Base-by-base conservation (phyloP, 2,329 filamentous ascomycete genomes). In the Coleophoma crateriformis region DNA sequence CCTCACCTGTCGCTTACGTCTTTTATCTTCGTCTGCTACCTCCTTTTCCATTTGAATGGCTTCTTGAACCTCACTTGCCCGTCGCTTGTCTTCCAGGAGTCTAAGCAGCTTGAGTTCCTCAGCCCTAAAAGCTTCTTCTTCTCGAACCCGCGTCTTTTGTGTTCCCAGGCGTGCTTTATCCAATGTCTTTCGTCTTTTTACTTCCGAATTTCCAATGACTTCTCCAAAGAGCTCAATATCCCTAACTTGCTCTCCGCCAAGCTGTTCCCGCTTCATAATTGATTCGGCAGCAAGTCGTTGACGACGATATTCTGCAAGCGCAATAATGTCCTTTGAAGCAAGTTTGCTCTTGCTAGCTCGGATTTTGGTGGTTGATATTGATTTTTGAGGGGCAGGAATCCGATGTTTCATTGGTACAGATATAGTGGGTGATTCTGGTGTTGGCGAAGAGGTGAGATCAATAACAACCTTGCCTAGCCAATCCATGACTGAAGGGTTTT, bases 321-420 rank as follows among this genome's bases (percentile, higher is more conserved):
- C 20, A n/a, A 40, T 57, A 8, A 45, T 40, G 39, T 33, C 35
- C 15, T 50, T 33, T 12, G 48, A 14, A 15, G 35, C 45, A 39
- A 48, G 40, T 22, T 41, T 45, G 19, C 40, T 33, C 42, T 48
- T 90, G 19, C 68, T 83, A 0, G 74, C 88, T 33, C 81, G 81
- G 50, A 68, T 84, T 20, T 88, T 89, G 64, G 87, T 82, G 12
- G 81, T 27, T 27, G 8, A 27, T 27, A 7, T 27, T 27, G 81
- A 62, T 79, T 83, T 2, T 69, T 90, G 41, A 82, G 84, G 4
- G 61, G 89, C 14, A 10, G 8, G 27, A 27, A 27, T 27, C 6
- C 27, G 27, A 27, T 27, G 7, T 27, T 7, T 27, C 27, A 38
- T 5, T 17, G 35, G 11, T 17, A 38, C 35, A 14, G 3, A 27